These are phyloP conservation scores for Diaporthe citrichinensis DNA, from an alignment of 2,329 filamentous ascomycete species.

Conservation along the genomic window DNA sequence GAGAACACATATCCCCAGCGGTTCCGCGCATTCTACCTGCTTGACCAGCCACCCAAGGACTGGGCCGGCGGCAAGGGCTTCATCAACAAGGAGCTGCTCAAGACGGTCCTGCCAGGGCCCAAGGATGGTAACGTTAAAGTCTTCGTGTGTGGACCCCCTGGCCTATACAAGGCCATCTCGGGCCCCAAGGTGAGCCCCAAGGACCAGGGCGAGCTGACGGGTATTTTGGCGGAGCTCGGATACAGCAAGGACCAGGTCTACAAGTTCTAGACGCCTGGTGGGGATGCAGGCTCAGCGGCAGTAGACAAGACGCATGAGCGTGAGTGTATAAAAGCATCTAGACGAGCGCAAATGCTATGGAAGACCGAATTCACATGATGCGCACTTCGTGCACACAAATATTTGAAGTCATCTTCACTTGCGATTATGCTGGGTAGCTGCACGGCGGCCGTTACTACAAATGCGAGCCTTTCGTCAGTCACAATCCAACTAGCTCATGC, in stretches of 20 bases:
- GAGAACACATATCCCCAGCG: conserved; percentile 97
- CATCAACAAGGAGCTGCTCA: conserved; percentile 92
- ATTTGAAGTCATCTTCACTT: background rate
- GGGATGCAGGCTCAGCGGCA: background rate
- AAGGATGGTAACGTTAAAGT: conserved; percentile 94
- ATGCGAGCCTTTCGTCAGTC: background rate
- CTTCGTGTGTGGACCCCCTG: conserved; percentile 95
- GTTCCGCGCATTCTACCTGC: conserved; percentile 94
- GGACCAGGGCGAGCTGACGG: conserved; percentile 92
- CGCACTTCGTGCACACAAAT: background rate
- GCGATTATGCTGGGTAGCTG: no score
- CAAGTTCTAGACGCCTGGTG: conserved; percentile 77
- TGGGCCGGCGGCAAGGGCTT: conserved; percentile 85
- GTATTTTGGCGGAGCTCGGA: conserved; percentile 86
- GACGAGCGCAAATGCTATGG: conserved; percentile 3
- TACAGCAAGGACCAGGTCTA: conserved; percentile 86
- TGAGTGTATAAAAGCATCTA: conserved; percentile 16
- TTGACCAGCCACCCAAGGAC: conserved; percentile 85
- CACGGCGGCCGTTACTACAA: no score
- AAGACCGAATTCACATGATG: background rate
- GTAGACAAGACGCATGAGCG: background rate
- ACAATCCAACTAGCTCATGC: background rate
- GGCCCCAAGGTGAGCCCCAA: conserved; percentile 91
- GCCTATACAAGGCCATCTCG: conserved; percentile 92
- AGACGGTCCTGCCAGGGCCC: conserved; percentile 94